These are phyloP conservation scores for Saccharomyces pastorianus DNA, from an alignment of 1,139 yeast species.

Conservation along the genomic window DNA sequence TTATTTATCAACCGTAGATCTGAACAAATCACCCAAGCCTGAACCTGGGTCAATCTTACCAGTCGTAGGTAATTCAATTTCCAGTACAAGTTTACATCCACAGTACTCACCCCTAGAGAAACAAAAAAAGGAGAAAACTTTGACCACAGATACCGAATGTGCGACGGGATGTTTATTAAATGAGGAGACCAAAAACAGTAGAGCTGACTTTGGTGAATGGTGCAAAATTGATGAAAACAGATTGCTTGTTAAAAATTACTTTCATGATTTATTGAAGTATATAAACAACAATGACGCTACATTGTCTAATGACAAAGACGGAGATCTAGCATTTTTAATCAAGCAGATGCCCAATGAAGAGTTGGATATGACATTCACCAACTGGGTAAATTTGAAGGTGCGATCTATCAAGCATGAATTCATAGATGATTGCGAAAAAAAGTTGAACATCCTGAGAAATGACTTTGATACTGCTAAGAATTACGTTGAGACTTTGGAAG, in stretches of 20 bases:
- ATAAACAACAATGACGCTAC: conserved; percentile 24
- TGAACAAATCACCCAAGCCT: not conserved
- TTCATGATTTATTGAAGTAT: conserved; percentile 23
- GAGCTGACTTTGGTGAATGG: not conserved
- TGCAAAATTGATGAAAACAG: conserved; percentile 11
- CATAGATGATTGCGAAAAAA: conserved; percentile 38
- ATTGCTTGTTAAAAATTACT: conserved; percentile 16
- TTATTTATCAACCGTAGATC: not conserved
- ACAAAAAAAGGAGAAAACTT: not conserved
- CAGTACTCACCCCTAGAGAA: not conserved
- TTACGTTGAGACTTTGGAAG: conserved; percentile 11
- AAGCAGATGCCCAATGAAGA: conserved; percentile 65
- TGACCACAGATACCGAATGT: not conserved
- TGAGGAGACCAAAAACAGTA: not conserved
- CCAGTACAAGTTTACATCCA: not conserved
- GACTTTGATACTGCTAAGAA: conserved; percentile 12
- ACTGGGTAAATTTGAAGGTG: conserved; percentile 50
- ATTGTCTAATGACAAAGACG: conserved; percentile 52
- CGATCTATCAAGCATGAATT: conserved; percentile 40
- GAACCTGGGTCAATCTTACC: not conserved
- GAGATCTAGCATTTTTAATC: conserved; percentile 54
- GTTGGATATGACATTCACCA: conserved; percentile 56
- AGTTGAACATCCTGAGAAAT: conserved; percentile 32
- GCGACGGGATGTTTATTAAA: not conserved
- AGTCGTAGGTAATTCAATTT: not conserved